phyloP scores from a whole-genome alignment of 2,329 filamentous ascomycete genomes.

The Cercospora canescens region DNA sequence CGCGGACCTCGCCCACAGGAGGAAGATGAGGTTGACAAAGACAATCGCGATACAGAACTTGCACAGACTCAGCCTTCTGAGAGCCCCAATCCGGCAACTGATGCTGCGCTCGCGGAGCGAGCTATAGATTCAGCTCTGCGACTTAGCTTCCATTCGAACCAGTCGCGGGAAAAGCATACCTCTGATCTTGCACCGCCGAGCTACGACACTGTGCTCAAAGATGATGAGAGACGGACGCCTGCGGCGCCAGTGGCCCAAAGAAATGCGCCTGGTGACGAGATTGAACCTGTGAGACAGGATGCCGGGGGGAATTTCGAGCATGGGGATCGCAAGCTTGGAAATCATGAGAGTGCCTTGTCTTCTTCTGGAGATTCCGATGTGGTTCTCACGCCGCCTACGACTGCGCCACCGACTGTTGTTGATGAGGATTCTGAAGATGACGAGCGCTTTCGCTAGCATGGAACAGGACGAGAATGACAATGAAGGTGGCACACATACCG shows the following conservation, averaged over 20 bases:
- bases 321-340: conserved; percentile 1
- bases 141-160: conserved; percentile 2
- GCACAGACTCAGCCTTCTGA: neutral
- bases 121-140: conserved; percentile 9
- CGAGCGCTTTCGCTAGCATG: neutral
- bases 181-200: conserved; percentile 4
- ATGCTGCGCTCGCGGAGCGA: conserved; percentile 1
- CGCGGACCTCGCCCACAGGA: neutral
- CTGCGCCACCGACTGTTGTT: conserved; percentile 10
- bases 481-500: neutral
- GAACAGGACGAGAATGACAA: neutral
- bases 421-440: conserved; percentile 13
- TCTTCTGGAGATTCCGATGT: conserved; percentile 4
- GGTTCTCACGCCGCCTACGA: conserved; percentile 8
- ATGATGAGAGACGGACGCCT: conserved; percentile 4
- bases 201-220: conserved; percentile 8
- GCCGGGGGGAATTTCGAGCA: neutral
- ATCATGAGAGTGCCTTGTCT: neutral
- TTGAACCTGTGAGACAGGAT: neutral
- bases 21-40: neutral
- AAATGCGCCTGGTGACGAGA: neutral
- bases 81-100: neutral
- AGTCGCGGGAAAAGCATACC: neutral
- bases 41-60: neutral
- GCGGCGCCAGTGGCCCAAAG: neutral